These are phyloP conservation scores for Ramicandelaber brevisporus DNA, from an alignment of 192 early-diverging fungal species.

Conservation along the genomic window DNA sequence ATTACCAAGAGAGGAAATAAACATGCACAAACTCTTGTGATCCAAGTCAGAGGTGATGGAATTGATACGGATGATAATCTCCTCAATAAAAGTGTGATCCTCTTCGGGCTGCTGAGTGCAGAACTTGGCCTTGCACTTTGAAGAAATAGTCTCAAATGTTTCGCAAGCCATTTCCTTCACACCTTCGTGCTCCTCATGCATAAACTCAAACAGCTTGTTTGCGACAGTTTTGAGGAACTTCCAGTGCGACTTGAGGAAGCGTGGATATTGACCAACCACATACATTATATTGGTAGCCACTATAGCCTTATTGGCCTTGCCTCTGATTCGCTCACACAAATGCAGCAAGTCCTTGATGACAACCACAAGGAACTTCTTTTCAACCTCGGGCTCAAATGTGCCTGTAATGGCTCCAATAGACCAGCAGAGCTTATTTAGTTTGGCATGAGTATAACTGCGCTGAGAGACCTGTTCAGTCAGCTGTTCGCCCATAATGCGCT, in stretches of 20 bases:
- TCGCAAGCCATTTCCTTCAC: slow-evolving; percentile 99
- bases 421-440: slow-evolving; percentile 97
- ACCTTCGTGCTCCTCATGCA: slow-evolving; percentile 98
- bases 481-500: slow-evolving; percentile 89
- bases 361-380: slow-evolving; percentile 90
- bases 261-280: slow-evolving; percentile 98
- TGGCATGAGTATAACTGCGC: slow-evolving; percentile 94
- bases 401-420: slow-evolving; percentile 96
- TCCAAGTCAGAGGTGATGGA: slow-evolving; percentile 71
- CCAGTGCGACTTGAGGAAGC: slow-evolving; percentile 99
- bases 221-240: slow-evolving; percentile 99
- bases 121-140: slow-evolving; percentile 93
- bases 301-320: slow-evolving; percentile 99
- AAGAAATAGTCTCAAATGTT: slow-evolving; percentile 97
- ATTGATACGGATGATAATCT: slow-evolving; percentile 63
- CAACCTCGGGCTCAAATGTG: slow-evolving; percentile 87
- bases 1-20: slow-evolving; percentile 95
- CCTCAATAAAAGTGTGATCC: slow-evolving; percentile 78
- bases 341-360: slow-evolving; percentile 95
- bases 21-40: slow-evolving; percentile 87
- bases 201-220: slow-evolving; percentile 99
- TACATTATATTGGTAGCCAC: slow-evolving; percentile 99
- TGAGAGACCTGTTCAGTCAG: slow-evolving; percentile 82
- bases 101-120: slow-evolving; percentile 80
- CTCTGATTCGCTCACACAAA: slow-evolving; percentile 88